These are phyloP conservation scores for Daldinia sp. DNA, from an alignment of 2,329 filamentous ascomycete genomes.

Conservation along the genomic window DNA sequence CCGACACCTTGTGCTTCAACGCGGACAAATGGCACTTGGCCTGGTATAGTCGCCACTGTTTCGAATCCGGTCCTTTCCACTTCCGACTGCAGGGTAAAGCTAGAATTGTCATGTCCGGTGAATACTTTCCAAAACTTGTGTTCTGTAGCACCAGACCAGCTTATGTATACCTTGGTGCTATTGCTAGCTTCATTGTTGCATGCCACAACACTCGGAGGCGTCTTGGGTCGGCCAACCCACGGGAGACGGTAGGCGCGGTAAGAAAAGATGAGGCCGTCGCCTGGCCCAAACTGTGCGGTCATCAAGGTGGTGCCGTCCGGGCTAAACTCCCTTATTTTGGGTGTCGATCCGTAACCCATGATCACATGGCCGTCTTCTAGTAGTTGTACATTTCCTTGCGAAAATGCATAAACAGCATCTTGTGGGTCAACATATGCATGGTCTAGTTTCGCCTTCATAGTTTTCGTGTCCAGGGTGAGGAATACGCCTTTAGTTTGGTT, in stretches of 20 bases:
- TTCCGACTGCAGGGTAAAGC: constrained; percentile 14
- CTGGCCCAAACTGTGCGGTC: constrained; percentile 46
- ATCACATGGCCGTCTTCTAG: constrained; percentile 40
- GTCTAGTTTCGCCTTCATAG: constrained; percentile 44
- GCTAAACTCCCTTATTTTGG: constrained; percentile 49
- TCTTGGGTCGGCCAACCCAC: constrained; percentile 43
- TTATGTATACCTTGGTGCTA: constrained; percentile 46
- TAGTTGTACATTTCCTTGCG: constrained; percentile 38
- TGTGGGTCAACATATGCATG: constrained; percentile 30
- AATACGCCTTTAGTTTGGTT: constrained; percentile 40
- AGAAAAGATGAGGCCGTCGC: constrained; percentile 36
- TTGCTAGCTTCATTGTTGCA: constrained; percentile 28
- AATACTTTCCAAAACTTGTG: constrained; percentile 49
- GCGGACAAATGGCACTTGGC: constrained; percentile 11
- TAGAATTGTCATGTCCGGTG: constrained; percentile 17
- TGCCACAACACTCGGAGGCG: constrained; percentile 33
- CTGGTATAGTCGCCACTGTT: constrained; percentile 23
- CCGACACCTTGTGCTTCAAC: constrained; percentile 22
- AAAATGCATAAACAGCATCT: constrained; percentile 32
- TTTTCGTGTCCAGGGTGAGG: constrained; percentile 38
- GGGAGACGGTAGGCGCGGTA: constrained; percentile 49
- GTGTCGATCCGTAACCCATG: constrained; percentile 49
- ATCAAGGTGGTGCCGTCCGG: constrained; percentile 43
- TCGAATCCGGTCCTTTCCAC: constrained; percentile 32
- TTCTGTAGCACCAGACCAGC: constrained; percentile 51